phyloP scores from a whole-genome alignment of 2,329 filamentous ascomycete species.

The Colletotrichum plurivorum region DNA sequence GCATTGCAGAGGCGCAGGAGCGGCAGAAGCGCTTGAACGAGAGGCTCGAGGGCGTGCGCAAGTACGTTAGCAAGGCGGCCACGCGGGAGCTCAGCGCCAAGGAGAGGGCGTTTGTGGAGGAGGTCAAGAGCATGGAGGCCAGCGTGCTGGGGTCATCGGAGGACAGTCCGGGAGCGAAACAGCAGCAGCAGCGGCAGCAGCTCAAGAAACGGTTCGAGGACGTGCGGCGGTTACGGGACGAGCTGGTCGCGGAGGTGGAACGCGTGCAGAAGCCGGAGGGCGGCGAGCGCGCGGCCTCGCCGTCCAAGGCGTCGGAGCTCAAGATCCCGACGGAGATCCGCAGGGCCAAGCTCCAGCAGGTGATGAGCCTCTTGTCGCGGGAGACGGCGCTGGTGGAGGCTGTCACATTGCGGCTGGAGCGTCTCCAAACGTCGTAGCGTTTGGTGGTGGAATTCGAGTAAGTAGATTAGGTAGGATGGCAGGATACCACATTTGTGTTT shows the following conservation, averaged over 20 bases:
- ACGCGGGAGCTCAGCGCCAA: slow-evolving; percentile 60
- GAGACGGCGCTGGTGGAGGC: slow-evolving; percentile 79
- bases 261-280: slow-evolving; percentile 52
- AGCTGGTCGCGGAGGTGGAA: slow-evolving; percentile 66
- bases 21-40: slow-evolving; percentile 70
- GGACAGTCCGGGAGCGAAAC: slow-evolving; percentile 24
- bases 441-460: not conserved
- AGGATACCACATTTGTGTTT: slow-evolving; percentile 20
- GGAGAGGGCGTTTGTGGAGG: slow-evolving; percentile 61
- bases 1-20: slow-evolving; percentile 67
- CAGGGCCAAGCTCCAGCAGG: slow-evolving; percentile 74
- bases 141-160: slow-evolving; percentile 55
- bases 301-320: slow-evolving; percentile 57
- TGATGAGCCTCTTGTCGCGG: slow-evolving; percentile 74
- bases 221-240: slow-evolving; percentile 66
- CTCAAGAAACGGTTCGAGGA: slow-evolving; percentile 68
- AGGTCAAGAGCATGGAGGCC: slow-evolving; percentile 68
- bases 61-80: slow-evolving; percentile 57
- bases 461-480: slow-evolving; percentile 30
- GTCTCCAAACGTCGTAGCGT: slow-evolving; percentile 55
- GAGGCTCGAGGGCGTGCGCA: slow-evolving; percentile 72
- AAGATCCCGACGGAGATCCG: slow-evolving; percentile 73
- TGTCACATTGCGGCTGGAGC: slow-evolving; percentile 73
- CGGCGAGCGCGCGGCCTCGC: slow-evolving; percentile 43
- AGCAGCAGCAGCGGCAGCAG: slow-evolving; percentile 63